Evolutionary conservation across 2,329 filamentous ascomycete species (phyloP).

Genomic region (Pseudocercospora eumusae): DNA sequence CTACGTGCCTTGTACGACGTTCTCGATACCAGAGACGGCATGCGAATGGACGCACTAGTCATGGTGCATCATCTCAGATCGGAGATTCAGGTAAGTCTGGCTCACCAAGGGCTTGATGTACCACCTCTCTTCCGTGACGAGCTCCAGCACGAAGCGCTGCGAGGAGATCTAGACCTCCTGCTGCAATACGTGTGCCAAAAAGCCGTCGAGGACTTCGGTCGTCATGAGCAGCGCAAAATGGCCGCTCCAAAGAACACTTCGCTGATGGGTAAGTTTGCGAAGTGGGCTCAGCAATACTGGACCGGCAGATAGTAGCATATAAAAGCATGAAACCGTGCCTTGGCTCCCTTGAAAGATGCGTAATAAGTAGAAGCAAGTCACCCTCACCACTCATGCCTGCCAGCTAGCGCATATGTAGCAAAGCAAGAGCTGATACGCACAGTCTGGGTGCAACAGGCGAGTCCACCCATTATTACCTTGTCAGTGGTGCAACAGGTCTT

Average conservation of each 20-base stretch:
- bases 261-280: conserved; percentile 8
- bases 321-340: not conserved
- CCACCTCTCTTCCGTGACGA: conserved; percentile 13
- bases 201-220: conserved; percentile 15
- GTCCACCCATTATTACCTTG: not conserved
- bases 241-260: conserved; percentile 2
- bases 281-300: conserved; percentile 9
- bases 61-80: conserved; percentile 9
- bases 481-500: not conserved
- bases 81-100: conserved; percentile 12
- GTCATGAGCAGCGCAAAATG: conserved; percentile 7
- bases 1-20: conserved; percentile 17
- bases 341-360: not conserved
- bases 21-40: conserved; percentile 13
- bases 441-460: not conserved
- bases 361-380: not conserved
- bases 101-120: conserved; percentile 3
- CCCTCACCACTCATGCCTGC: not conserved
- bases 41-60: conserved; percentile 14
- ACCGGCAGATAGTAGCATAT: not conserved
- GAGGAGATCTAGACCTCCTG: conserved; percentile 18
- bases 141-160: conserved; percentile 5
- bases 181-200: conserved; percentile 15
- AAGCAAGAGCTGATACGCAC: not conserved
- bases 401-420: not conserved